These are phyloP conservation scores for Zygnema cylindricum DNA, from an alignment of 139 green algal species.

Conservation along the genomic window DNA sequence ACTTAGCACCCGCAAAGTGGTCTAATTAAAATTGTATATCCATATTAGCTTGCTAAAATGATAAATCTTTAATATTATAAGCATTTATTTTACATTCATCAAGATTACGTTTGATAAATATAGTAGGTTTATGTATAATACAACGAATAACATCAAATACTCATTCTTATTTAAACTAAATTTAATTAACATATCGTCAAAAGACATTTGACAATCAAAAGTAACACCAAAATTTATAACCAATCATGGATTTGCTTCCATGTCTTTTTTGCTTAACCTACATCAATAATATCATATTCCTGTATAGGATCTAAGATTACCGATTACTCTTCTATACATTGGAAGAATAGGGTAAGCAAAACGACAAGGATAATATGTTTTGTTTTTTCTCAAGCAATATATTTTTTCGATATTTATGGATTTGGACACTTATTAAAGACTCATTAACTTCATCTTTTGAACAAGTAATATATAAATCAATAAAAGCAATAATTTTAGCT, in stretches of 20 bases:
- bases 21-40: conserved; percentile 19
- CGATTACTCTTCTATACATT: not conserved
- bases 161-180: not conserved
- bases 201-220: not conserved
- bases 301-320: too few relatives aligned
- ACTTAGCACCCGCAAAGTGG: too few relatives aligned
- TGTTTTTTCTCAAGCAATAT: not conserved
- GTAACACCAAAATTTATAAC: not conserved
- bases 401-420: not conserved
- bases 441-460: not conserved
- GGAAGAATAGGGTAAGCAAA: conserved; percentile 14
- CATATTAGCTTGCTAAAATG: conserved; percentile 16
- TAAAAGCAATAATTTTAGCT: not conserved
- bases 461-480: conserved; percentile 12
- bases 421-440: not conserved
- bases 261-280: not conserved
- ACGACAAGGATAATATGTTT: not conserved
- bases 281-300: not conserved
- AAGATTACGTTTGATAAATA: not conserved
- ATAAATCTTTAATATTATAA: not conserved
- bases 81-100: not conserved
- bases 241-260: not conserved
- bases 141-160: not conserved
- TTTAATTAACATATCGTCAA: not conserved
- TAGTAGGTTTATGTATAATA: not conserved